A percentile compares a stretch with the other conserved stretches of the same genome.
Conservation (phyloP, 148 eudicot species). For the Rhododendron molle region DNA sequence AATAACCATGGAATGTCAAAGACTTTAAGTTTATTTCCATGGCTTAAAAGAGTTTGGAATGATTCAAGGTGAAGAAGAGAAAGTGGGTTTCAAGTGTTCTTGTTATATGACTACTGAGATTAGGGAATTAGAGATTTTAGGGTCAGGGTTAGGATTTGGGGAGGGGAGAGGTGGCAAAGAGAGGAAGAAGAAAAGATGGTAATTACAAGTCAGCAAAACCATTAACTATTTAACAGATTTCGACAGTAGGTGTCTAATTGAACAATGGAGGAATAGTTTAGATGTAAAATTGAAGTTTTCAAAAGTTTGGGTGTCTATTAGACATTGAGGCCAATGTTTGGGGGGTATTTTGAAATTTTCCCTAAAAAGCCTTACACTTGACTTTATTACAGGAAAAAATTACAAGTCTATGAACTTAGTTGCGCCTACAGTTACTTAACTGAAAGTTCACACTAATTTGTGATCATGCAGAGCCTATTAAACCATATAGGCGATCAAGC, state of each 20-base stretch:
- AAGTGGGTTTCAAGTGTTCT: slow-evolving; percentile 41
- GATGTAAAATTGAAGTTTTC: no score
- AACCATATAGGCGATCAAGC: neutral
- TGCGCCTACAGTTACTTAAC: neutral
- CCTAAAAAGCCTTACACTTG: neutral
- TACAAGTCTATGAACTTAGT: neutral
- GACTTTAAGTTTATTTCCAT: slow-evolving; percentile 24
- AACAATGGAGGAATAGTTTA: no score
- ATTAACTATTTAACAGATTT: no score
- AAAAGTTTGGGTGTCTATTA: no score
- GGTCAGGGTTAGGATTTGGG: no score
- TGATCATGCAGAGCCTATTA: neutral
- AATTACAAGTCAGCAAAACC: no score
- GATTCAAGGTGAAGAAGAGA: slow-evolving; percentile 18
- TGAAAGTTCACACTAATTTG: neutral
- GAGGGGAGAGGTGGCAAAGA: no score
- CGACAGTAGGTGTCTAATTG: no score
- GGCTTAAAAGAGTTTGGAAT: slow-evolving; percentile 37
- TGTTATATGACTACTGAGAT: slow-evolving; percentile 24
- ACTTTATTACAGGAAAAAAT: neutral
- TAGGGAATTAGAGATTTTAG: no score
- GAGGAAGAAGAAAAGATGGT: no score
- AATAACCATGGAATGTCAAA: slow-evolving; percentile 9
- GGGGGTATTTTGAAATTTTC: no score
- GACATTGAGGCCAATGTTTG: no score